Base-by-base conservation (phyloP, 1,284 basidiomycete species). In the Ceratobasidium sp. region DNA sequence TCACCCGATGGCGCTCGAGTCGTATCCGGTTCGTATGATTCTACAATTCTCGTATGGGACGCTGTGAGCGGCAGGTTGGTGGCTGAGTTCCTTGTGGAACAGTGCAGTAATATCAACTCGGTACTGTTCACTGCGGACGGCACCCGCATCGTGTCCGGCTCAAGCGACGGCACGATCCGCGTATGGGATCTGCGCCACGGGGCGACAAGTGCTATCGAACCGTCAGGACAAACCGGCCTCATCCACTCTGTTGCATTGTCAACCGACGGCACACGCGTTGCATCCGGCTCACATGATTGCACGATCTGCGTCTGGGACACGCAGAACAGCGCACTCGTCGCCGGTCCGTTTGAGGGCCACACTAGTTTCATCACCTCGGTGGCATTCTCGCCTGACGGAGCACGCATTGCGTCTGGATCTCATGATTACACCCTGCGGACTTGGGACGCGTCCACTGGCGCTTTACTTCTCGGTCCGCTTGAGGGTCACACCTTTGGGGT, bases 141-240 rank as follows among this genome's bases (percentile, higher is more conserved):
- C 27, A 42, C 40, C 2, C 20, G 22, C 10, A 42, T 69, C 20
- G 29, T 50, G 25, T 69, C 68, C 12, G 68, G 68, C 25, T 60
- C 56, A 6, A 10, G 15, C 4, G 52, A 65, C 29, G 17, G 25
- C 5, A 68, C 52, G 1, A 43, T 68, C 2, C 65, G 65, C 25
- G 15, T 56, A 27, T 68, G 50, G 52, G 65, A 68, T 34, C 47
- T 80, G 12, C 65, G 35, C 8, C 35, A 7, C 17, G 38, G 38
- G 38, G 38, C 38, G 8, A 8, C 38, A 7, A 17, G 7, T 8
- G 38, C 38, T 40, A 17, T 7, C 7, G 8, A 7, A 8, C 17
- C 17, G 7, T 7, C 7, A 40, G 38, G 38, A 8, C 38, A 40
- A 8, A 17, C 38, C 17, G 38, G 38, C 38, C 17, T 17, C 7